Evolutionary conservation across 441 rosid genomes (phyloP).

Genomic region (Erodium texanum): DNA sequence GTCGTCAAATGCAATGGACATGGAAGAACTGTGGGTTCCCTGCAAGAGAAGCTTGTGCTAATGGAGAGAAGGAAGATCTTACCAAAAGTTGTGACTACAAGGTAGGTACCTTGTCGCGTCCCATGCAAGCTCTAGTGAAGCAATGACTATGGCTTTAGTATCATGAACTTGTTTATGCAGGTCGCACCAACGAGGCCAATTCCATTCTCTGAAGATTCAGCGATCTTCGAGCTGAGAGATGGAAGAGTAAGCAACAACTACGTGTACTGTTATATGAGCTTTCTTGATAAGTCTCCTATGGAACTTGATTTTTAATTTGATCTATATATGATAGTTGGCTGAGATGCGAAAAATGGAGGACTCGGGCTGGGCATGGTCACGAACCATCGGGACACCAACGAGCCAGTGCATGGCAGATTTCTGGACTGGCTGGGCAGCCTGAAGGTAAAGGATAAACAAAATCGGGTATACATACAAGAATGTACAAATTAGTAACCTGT

Average conservation of each 20-base stretch:
- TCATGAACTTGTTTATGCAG: slow-evolving; percentile 21
- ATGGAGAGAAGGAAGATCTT: slow-evolving; percentile 24
- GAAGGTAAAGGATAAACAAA: slow-evolving; percentile 12
- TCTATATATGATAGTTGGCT: slow-evolving; percentile 36
- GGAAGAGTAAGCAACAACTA: slow-evolving; percentile 47
- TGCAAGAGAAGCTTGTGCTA: slow-evolving; percentile 23
- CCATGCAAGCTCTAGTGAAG: too few species aligned
- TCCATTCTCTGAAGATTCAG: slow-evolving; percentile 46
- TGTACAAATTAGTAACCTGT: slow-evolving; percentile 9
- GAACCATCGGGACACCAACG: slow-evolving; percentile 48
- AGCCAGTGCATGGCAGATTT: slow-evolving; percentile 39
- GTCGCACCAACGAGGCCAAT: slow-evolving; percentile 57
- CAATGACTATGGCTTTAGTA: too few species aligned
- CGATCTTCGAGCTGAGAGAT: slow-evolving; percentile 57
- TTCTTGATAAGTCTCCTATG: too few species aligned
- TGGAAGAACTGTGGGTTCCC: slow-evolving; percentile 55
- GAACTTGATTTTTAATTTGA: too few species aligned
- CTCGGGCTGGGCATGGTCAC: slow-evolving; percentile 43
- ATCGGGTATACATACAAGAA: not conserved
- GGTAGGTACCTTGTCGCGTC: slow-evolving; percentile 17
- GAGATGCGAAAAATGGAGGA: slow-evolving; percentile 39
- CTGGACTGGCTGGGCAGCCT: slow-evolving; percentile 59
- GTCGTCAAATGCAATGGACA: slow-evolving; percentile 35
- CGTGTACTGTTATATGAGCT: too few species aligned
- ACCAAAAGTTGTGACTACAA: slow-evolving; percentile 36